Percentiles rank a stretch among this genome's conserved stretches.
Evolutionary conservation across 2,329 filamentous ascomycete genomes (phyloP).

Genomic region (Sarocladium oryzae): DNA sequence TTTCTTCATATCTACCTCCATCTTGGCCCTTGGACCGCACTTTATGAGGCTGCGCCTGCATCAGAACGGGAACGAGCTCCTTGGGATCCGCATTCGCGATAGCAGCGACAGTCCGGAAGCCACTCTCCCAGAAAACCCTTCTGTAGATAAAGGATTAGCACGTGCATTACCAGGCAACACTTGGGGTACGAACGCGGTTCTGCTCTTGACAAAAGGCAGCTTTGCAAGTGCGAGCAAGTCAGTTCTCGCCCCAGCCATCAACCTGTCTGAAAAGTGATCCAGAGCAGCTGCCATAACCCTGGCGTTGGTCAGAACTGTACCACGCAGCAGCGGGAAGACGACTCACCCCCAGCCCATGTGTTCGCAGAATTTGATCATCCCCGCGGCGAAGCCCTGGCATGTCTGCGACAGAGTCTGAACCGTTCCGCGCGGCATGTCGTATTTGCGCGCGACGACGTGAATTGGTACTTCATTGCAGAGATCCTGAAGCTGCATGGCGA

Average conservation of each 20-base stretch:
- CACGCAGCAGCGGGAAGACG: background rate
- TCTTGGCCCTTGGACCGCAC: conserved; percentile 46
- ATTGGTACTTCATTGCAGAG: conserved; percentile 71
- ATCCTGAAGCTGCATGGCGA: conserved; percentile 71
- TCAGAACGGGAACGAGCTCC: conserved; percentile 64
- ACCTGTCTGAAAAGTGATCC: conserved; percentile 68
- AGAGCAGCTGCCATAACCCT: conserved; percentile 64
- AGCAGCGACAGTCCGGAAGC: conserved; percentile 60
- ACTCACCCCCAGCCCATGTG: conserved; percentile 65
- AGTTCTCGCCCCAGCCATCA: conserved; percentile 64
- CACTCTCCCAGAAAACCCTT: conserved; percentile 68
- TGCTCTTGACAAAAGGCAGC: conserved; percentile 70
- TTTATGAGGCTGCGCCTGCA: conserved; percentile 67
- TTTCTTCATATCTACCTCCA: conserved; percentile 54
- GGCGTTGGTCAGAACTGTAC: conserved; percentile 13
- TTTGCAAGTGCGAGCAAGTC: conserved; percentile 66
- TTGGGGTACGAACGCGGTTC: conserved; percentile 56
- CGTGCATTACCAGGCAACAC: too few relatives aligned
- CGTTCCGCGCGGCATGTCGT: conserved; percentile 60
- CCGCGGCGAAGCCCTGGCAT: conserved; percentile 71
- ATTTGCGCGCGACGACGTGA: conserved; percentile 62
- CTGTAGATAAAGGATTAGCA: conserved; percentile 14
- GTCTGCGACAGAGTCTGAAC: conserved; percentile 69
- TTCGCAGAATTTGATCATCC: conserved; percentile 74
- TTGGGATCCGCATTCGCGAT: conserved; percentile 63